A percentile compares a stretch with the other conserved stretches of the same genome.
Conservation (phyloP, 768 basidiomycete genomes). For the Obba rivulosa region DNA sequence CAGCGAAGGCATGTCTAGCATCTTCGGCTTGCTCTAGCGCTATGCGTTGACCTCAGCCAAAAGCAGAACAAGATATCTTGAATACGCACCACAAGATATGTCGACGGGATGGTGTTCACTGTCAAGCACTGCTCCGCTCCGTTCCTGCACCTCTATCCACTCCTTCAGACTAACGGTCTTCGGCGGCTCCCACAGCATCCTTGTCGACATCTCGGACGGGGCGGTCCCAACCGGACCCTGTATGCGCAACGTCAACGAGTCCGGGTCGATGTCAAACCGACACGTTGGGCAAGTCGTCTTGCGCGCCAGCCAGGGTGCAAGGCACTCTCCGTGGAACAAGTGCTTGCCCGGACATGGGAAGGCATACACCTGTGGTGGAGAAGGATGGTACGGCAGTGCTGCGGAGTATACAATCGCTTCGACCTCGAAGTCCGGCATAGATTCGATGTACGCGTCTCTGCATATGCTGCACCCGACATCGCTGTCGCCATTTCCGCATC, state of each 20-base stretch:
- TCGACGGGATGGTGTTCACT: not conserved
- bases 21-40: not conserved
- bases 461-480: slow-evolving; percentile 64
- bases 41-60: no score
- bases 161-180: slow-evolving; percentile 9
- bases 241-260: slow-evolving; percentile 49
- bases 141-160: slow-evolving; percentile 20
- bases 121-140: not conserved
- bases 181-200: slow-evolving; percentile 17
- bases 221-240: not conserved
- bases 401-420: slow-evolving; percentile 2
- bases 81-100: not conserved
- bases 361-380: slow-evolving; percentile 44
- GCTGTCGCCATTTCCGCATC: slow-evolving; percentile 24
- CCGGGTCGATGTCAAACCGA: slow-evolving; percentile 77
- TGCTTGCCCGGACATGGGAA: slow-evolving; percentile 67
- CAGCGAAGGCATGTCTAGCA: not conserved
- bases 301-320: slow-evolving; percentile 77
- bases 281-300: slow-evolving; percentile 84
- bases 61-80: not conserved
- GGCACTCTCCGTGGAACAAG: slow-evolving; percentile 72
- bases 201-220: not conserved
- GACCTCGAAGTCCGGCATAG: slow-evolving; percentile 26
- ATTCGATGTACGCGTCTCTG: slow-evolving; percentile 60
- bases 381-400: slow-evolving; percentile 14